Evolutionary conservation across 2,329 filamentous ascomycete species (phyloP).

Genomic region (Orbilia oligospora): DNA sequence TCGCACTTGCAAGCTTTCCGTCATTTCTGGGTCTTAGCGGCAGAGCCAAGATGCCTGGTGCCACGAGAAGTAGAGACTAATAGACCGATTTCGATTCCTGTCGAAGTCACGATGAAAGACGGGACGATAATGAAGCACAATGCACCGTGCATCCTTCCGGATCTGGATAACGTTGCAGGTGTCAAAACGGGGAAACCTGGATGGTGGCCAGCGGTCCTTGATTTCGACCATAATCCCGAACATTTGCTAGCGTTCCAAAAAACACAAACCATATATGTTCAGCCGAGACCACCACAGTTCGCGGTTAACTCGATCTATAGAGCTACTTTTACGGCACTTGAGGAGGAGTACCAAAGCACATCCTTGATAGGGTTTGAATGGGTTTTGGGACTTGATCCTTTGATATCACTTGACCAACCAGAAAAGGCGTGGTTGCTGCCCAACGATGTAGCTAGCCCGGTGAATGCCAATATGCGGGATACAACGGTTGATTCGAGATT

Average conservation of each 20-base stretch:
- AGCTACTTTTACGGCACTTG: constrained; percentile 81
- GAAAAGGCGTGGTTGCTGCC: constrained; percentile 77
- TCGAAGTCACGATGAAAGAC: constrained; percentile 76
- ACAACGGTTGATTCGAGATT: constrained; percentile 81
- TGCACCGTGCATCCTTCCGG: constrained; percentile 75
- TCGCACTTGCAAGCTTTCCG: constrained; percentile 96
- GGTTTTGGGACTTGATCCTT: constrained; percentile 76
- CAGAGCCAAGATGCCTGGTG: constrained; percentile 89
- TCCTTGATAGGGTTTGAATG: constrained; percentile 75
- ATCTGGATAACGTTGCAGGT: constrained; percentile 75
- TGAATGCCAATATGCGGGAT: constrained; percentile 71
- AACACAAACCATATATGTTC: constrained; percentile 81
- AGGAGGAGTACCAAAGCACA: constrained; percentile 71
- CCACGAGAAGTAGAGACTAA: constrained; percentile 88
- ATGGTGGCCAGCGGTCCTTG: constrained; percentile 86
- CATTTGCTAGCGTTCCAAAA: constrained; percentile 77
- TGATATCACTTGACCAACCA: constrained; percentile 74
- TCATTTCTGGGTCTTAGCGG: constrained; percentile 95
- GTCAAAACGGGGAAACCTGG: constrained; percentile 76
- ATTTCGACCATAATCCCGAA: constrained; percentile 76
- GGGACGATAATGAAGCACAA: constrained; percentile 66
- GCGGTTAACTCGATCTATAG: constrained; percentile 77
- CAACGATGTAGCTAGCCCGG: constrained; percentile 68
- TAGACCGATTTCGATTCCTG: constrained; percentile 80
- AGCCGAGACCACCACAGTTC: constrained; percentile 78